Evolutionary conservation across 2,329 filamentous ascomycete species (phyloP).

Genomic region (Aspergillus felis): DNA sequence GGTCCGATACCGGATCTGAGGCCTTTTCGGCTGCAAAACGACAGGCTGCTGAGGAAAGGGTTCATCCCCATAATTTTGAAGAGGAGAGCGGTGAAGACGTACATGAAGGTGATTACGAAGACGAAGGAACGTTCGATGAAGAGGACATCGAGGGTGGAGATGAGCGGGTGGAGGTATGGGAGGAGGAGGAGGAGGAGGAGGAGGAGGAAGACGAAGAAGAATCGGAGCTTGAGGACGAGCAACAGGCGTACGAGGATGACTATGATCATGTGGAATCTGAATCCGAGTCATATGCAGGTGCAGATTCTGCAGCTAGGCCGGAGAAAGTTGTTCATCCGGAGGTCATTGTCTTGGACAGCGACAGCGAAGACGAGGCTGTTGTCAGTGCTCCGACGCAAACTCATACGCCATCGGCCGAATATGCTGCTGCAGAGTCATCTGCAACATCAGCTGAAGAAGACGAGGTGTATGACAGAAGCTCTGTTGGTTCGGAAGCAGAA

Average conservation of each 20-base stretch:
- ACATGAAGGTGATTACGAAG: slow-evolving; percentile 5
- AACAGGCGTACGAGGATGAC: not conserved
- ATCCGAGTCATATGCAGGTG: slow-evolving; percentile 11
- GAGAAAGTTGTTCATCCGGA: slow-evolving; percentile 24
- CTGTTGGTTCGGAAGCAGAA: not conserved
- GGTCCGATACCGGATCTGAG: slow-evolving; percentile 1
- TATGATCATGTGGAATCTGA: slow-evolving; percentile 17
- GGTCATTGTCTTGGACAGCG: slow-evolving; percentile 41
- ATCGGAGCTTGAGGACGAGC: not conserved
- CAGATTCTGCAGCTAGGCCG: not conserved
- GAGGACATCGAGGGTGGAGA: not conserved
- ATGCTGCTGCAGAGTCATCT: not conserved
- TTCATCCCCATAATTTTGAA: not conserved
- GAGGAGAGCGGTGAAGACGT: slow-evolving; percentile 9
- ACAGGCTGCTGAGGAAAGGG: not conserved
- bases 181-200: not conserved
- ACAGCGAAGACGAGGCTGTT: slow-evolving; percentile 37
- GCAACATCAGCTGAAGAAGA: not conserved
- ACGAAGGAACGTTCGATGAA: not conserved
- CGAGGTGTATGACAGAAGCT: not conserved
- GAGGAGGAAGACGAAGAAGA: not conserved
- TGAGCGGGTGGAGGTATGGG: not conserved
- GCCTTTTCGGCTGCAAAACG: not conserved
- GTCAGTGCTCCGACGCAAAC: not conserved
- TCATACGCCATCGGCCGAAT: not conserved